A percentile compares a stretch with the other conserved stretches of the same genome.
These are phyloP conservation scores for Hypholoma sublateritium DNA, from an alignment of 768 basidiomycete species.

Conservation along the genomic window DNA sequence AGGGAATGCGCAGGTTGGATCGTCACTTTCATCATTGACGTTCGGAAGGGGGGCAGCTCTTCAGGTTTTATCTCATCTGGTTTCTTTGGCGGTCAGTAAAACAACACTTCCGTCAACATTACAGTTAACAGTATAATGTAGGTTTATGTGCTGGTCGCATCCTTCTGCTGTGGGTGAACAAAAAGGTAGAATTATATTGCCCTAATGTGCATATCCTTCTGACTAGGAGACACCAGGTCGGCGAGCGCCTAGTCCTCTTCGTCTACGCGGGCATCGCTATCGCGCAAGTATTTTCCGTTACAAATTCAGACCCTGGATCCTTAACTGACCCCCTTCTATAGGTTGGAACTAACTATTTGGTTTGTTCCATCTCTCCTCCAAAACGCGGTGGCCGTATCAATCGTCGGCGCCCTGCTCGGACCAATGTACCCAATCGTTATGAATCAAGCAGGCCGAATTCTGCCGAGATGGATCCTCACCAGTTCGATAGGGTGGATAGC, in stretches of 20 bases:
- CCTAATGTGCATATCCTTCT: not conserved
- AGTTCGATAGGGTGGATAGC: slow-evolving; percentile 70
- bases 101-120: not conserved
- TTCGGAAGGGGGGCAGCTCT: slow-evolving; percentile 4
- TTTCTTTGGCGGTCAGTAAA: not conserved
- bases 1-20: slow-evolving; percentile 55
- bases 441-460: slow-evolving; percentile 64
- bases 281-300: slow-evolving; percentile 29
- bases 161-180: slow-evolving; percentile 54
- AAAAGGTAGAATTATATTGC: slow-evolving; percentile 31
- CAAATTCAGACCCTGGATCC: not conserved
- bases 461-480: slow-evolving; percentile 70
- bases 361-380: slow-evolving; percentile 64
- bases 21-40: slow-evolving; percentile 40
- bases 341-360: slow-evolving; percentile 70
- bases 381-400: slow-evolving; percentile 60
- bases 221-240: slow-evolving; percentile 35
- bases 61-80: slow-evolving; percentile 9
- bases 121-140: not conserved
- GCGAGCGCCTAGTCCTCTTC: slow-evolving; percentile 53
- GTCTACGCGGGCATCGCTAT: slow-evolving; percentile 53
- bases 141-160: slow-evolving; percentile 30
- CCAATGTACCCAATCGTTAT: slow-evolving; percentile 76
- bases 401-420: slow-evolving; percentile 70
- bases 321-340: slow-evolving; percentile 16